phyloP scores from a whole-genome alignment of 305 asterid genomes.

The Fraxinus dipetala region DNA sequence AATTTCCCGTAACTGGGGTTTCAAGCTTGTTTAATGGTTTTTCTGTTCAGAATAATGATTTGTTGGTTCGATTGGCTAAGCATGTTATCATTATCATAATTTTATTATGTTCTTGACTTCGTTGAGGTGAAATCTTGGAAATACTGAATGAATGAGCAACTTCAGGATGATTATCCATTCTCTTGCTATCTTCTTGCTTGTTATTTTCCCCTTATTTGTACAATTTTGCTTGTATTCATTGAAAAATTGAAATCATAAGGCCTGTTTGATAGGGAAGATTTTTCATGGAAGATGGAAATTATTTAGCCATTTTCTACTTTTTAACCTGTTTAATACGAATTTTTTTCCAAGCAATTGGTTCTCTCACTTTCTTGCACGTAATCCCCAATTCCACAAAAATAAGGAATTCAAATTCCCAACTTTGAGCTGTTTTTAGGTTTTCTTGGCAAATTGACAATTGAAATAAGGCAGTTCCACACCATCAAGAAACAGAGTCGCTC shows the following conservation, averaged over 20 bases:
- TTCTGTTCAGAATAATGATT: neutral
- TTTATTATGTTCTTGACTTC: neutral
- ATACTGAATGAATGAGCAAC: neutral
- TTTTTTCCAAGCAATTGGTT: too few species aligned
- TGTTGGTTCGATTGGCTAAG: neutral
- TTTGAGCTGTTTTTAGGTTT: too few species aligned
- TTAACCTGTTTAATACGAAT: too few species aligned
- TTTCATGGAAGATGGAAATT: too few species aligned
- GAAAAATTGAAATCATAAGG: neutral
- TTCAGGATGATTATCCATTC: neutral
- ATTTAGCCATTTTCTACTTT: too few species aligned
- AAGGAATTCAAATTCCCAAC: too few species aligned
- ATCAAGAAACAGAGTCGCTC: too few species aligned
- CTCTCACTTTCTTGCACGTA: too few species aligned
- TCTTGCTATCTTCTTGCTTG: neutral
- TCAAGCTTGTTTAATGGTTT: neutral
- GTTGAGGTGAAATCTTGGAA: neutral
- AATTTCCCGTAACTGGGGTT: neutral
- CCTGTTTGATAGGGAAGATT: too few species aligned
- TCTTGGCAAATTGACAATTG: too few species aligned
- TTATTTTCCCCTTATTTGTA: neutral
- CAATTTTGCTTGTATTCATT: neutral
- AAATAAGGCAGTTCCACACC: too few species aligned
- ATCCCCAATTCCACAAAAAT: too few species aligned
- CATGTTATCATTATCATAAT: neutral